Evolutionary conservation across 2,329 filamentous ascomycete genomes (phyloP).

Genomic region (Fusarium mundagurra): DNA sequence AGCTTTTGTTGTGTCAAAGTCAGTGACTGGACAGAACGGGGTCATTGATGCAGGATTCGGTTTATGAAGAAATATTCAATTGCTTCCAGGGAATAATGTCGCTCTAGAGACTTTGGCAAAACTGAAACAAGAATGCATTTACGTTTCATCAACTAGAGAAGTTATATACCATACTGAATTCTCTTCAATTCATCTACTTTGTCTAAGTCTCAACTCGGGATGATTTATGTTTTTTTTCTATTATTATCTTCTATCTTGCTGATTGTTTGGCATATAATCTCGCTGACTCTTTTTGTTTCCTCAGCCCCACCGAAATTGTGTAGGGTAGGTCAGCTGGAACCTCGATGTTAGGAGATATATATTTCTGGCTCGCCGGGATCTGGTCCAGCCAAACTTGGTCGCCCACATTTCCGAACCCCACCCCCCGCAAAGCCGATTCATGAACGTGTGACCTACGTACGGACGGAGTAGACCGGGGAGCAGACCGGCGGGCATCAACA

Average conservation of each 20-base stretch:
- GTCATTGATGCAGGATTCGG: constrained; percentile 53
- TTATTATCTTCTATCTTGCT: not conserved
- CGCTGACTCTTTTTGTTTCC: not conserved
- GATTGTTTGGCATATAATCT: not conserved
- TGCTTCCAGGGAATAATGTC: rapidly evolving
- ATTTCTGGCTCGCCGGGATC: not conserved
- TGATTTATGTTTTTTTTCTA: rapidly evolving
- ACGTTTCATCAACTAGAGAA: too few relatives aligned
- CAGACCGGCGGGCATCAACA: not conserved
- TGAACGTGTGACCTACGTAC: rapidly evolving
- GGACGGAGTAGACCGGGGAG: not conserved
- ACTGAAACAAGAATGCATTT: too few relatives aligned
- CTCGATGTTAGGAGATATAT: rapidly evolving
- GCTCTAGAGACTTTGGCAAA: rapidly evolving
- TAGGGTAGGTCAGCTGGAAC: not conserved
- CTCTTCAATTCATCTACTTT: rapidly evolving
- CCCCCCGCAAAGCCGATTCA: not conserved
- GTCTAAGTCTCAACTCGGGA: rapidly evolving
- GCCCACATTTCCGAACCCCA: not conserved
- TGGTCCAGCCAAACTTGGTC: not conserved
- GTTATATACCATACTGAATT: rapidly evolving
- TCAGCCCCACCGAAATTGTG: rapidly evolving
- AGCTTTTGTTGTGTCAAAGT: constrained; percentile 58
- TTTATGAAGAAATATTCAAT: rapidly evolving
- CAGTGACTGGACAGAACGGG: constrained; percentile 62